A percentile compares a stretch with the other conserved stretches of the same genome.
These are phyloP conservation scores for Lachancea mirantina DNA, from an alignment of 805 yeast species.

Conservation along the genomic window DNA sequence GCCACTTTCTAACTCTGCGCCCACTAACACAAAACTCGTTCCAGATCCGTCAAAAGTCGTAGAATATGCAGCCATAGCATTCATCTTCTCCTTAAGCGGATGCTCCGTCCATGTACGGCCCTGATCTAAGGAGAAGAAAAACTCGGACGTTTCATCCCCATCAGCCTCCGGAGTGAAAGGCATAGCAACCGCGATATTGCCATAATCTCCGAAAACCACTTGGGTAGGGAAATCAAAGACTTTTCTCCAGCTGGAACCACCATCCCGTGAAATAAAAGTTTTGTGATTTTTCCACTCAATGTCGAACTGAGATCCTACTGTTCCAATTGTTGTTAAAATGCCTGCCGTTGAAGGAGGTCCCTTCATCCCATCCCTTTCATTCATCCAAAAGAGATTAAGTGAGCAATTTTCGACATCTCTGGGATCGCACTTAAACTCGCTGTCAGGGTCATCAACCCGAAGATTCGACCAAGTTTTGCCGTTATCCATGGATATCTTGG, in stretches of 20 bases:
- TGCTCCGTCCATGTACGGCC: slow-evolving; percentile 58
- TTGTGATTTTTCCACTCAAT: slow-evolving; percentile 14
- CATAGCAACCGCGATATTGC: slow-evolving; percentile 62
- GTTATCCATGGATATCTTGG: slow-evolving; percentile 44
- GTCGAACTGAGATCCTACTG: slow-evolving; percentile 13
- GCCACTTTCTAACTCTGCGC: slow-evolving; percentile 23
- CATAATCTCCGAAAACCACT: slow-evolving; percentile 68
- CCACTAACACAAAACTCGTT: slow-evolving; percentile 46
- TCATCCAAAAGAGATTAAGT: slow-evolving; percentile 36
- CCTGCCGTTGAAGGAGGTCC: slow-evolving; percentile 39
- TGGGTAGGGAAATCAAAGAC: slow-evolving; percentile 46
- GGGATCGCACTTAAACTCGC: slow-evolving; percentile 24
- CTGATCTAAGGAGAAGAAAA: slow-evolving; percentile 60
- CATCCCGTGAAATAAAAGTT: slow-evolving; percentile 67
- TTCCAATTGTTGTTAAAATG: slow-evolving; percentile 26
- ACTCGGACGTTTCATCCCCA: slow-evolving; percentile 30
- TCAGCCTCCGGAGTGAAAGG: slow-evolving; percentile 36
- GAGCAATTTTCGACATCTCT: slow-evolving; percentile 42
- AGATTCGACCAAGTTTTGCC: slow-evolving; percentile 49
- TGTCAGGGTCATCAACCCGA: slow-evolving; percentile 38
- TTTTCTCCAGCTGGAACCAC: slow-evolving; percentile 65
- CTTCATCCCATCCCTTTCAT: slow-evolving; percentile 26
- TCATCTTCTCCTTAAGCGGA: slow-evolving; percentile 39
- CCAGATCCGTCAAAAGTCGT: slow-evolving; percentile 71
- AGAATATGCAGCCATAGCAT: slow-evolving; percentile 36